phyloP scores from a whole-genome alignment of 306 rosid species.

The Arachis stenosperma region DNA sequence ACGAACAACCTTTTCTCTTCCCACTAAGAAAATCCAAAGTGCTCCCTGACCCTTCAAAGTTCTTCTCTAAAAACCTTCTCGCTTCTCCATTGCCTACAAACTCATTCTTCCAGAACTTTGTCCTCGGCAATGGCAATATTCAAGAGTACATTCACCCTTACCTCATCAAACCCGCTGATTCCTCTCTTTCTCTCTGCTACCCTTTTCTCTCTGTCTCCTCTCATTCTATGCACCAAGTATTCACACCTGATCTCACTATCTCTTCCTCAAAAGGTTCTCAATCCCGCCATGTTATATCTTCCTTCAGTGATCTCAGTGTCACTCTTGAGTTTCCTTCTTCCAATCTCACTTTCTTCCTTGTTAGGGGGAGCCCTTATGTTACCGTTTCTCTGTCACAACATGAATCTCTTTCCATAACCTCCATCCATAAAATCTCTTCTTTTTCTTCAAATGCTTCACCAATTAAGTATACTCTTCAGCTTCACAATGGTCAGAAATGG shows the following conservation, averaged over 20 bases:
- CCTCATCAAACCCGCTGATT: constrained; percentile 55
- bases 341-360: constrained; percentile 60
- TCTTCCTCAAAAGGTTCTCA: constrained; percentile 43
- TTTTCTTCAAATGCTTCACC: constrained; percentile 45
- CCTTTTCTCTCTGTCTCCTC: constrained; percentile 50
- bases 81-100: constrained; percentile 68
- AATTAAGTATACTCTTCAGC: constrained; percentile 50
- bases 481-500: constrained; percentile 70
- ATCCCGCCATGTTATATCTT: constrained; percentile 52
- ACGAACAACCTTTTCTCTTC: constrained; percentile 43
- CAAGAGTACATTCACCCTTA: constrained; percentile 73
- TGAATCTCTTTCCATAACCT: constrained; percentile 49
- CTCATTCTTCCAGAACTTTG: constrained; percentile 74
- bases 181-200: constrained; percentile 59
- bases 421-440: constrained; percentile 56
- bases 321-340: constrained; percentile 65
- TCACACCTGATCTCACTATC: constrained; percentile 61
- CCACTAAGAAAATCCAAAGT: constrained; percentile 52
- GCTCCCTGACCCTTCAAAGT: constrained; percentile 54
- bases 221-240: constrained; percentile 32
- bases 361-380: constrained; percentile 75
- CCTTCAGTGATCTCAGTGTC: constrained; percentile 66
- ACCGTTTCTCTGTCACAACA: constrained; percentile 40
- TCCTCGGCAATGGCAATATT: constrained; percentile 71
- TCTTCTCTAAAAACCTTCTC: constrained; percentile 49